phyloP scores from a whole-genome alignment of 1,284 basidiomycete genomes.

The Ceratobasidium papillatum region DNA sequence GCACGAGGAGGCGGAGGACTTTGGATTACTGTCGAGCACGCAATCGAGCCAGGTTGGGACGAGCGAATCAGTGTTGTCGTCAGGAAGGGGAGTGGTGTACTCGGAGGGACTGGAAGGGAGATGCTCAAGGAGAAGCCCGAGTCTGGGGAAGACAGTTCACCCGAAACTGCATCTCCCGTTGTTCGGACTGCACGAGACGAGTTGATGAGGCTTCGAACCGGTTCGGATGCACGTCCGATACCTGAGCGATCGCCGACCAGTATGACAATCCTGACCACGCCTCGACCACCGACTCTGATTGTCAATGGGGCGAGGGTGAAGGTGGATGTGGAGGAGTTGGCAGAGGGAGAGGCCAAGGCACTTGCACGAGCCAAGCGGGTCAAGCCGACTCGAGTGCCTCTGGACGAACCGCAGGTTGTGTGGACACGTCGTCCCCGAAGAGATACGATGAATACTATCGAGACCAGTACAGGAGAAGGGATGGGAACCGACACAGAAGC shows the following conservation, averaged over 20 bases:
- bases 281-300: constrained; percentile 53
- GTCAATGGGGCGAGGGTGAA: constrained; percentile 88
- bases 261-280: background rate
- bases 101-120: background rate
- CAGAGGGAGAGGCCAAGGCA: constrained; percentile 86
- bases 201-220: background rate
- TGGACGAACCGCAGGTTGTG: constrained; percentile 89
- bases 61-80: constrained; percentile 80
- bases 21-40: constrained; percentile 96
- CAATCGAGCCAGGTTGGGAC: constrained; percentile 60
- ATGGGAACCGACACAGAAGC: constrained; percentile 49
- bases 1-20: constrained; percentile 90
- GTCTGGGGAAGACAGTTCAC: constrained; percentile 1
- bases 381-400: constrained; percentile 85
- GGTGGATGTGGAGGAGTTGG: constrained; percentile 92
- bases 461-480: constrained; percentile 36
- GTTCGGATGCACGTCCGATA: background rate
- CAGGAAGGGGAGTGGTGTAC: constrained; percentile 67
- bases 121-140: constrained; percentile 53
- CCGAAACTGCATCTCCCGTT: constrained; percentile 54
- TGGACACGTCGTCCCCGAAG: constrained; percentile 68
- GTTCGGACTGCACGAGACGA: constrained; percentile 26
- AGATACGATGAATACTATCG: constrained; percentile 58
- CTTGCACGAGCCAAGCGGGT: constrained; percentile 86
- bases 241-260: constrained; percentile 8